These are phyloP conservation scores for Buxus sempervirens DNA, from an alignment of 164 flowering plant species.

Conservation along the genomic window DNA sequence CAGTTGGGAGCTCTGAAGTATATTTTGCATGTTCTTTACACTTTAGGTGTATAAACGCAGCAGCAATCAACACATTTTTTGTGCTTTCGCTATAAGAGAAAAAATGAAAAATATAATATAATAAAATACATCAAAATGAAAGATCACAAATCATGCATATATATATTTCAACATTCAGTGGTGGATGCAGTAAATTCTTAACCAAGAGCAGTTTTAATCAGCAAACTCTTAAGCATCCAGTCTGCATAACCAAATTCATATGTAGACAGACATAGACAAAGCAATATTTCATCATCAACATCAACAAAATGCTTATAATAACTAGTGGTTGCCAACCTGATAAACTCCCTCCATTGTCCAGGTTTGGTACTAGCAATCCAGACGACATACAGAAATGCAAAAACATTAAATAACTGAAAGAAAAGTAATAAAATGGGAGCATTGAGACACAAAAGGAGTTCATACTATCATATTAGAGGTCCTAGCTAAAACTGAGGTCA, in stretches of 20 bases:
- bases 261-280: background rate
- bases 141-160: background rate
- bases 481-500: too few species aligned
- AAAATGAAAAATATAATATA: background rate
- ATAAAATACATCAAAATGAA: background rate
- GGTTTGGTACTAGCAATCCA: too few species aligned
- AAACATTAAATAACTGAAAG: too few species aligned
- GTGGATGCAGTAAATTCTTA: background rate
- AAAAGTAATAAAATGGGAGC: too few species aligned
- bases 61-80: constrained; percentile 69
- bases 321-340: too few species aligned
- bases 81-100: constrained; percentile 70
- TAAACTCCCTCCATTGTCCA: too few species aligned
- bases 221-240: background rate
- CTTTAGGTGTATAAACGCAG: constrained; percentile 75
- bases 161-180: background rate
- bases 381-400: too few species aligned
- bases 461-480: too few species aligned
- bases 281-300: background rate
- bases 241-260: background rate
- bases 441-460: too few species aligned
- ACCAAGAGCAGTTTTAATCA: background rate
- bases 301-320: too few species aligned
- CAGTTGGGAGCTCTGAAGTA: constrained; percentile 67
- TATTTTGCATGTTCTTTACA: constrained; percentile 64